phyloP scores from a whole-genome alignment of 495 filamentous ascomycete genomes.

The Talaromyces ruber region DNA sequence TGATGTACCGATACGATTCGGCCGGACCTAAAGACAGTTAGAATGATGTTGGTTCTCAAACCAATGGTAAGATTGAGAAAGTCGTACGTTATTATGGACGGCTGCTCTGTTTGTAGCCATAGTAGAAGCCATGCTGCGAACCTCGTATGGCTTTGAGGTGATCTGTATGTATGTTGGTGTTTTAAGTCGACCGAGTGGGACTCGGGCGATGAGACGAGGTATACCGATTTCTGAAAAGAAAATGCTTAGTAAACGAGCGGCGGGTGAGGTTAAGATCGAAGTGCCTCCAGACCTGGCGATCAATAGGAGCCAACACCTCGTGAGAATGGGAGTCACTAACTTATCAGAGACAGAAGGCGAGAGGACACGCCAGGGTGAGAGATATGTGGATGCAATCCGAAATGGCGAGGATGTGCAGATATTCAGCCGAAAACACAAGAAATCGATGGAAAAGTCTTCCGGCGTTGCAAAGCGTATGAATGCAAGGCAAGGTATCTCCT shows the following conservation, averaged over 20 bases:
- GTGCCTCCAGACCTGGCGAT: neutral
- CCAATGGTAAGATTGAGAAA: neutral
- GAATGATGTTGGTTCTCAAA: neutral
- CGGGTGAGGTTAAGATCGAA: neutral
- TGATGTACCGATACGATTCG: conserved; percentile 33
- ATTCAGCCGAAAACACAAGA: neutral
- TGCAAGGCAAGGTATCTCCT: conserved; percentile 1
- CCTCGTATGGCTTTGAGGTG: neutral
- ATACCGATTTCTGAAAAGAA: neutral
- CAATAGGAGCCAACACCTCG: neutral
- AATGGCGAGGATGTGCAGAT: neutral
- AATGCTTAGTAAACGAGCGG: neutral
- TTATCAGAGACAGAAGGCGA: neutral
- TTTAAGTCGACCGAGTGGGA: neutral
- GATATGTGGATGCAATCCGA: neutral
- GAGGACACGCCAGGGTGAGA: neutral
- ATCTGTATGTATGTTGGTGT: neutral
- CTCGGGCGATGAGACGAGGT: neutral
- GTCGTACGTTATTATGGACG: conserved; percentile 34
- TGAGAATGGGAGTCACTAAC: neutral
- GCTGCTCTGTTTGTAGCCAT: conserved; percentile 30
- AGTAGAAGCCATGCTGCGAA: conserved; percentile 26
- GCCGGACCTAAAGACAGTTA: conserved; percentile 20
- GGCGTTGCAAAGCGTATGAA: neutral
- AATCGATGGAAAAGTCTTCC: neutral